Evolutionary conservation across 768 basidiomycete species (phyloP), one percentile per base, ranked within the genome.

Genomic region (Lactarius sanguifluus): DNA sequence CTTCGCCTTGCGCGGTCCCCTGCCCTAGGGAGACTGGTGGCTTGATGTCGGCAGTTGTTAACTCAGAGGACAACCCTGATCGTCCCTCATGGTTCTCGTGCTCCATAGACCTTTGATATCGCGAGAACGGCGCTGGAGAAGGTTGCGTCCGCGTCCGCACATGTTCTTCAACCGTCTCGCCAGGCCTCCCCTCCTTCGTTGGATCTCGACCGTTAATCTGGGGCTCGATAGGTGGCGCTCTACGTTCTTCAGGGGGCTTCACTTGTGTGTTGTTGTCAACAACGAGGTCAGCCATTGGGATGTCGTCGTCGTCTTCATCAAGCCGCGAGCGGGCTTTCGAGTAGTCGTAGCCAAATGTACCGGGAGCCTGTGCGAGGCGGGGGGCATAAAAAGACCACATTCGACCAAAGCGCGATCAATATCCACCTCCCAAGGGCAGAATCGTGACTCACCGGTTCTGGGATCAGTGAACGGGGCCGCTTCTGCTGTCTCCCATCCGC

Each of bases 341-440:
- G 62, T 84, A 82, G 71, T 92, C 88, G 73, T 81, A 93, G 5
- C 87, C 91, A 75, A 94, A 94, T 54, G 90, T 92, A 23, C 91
- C 91, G 10, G 92, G 90, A 20, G 90, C 89, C 91, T 91, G 40
- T 13, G 16, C 5, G 20, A 18, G 25, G 8, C 9, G 15, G 38
- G 50, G 40, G 56, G 57, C 5, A 16, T 40, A 38, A 18, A 47
- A 8, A 23, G 45, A 47, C n/a, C 43, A 45, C 18, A 18, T 45
- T 45, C 43, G 40, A 32, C 47, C 38, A 28, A 12, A 32, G 38
- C 10, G 15, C 30, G 9, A 45, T 61, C 59, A 61, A 38, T 41
- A 57, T 40, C 25, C 32, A 12, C 38, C 38, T 30, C 34, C 32
- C 13, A 40, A 9, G 34, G 41, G 28, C 20, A 36, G 25, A 50